These are phyloP conservation scores for Kernera saxatilis DNA, from an alignment of 345 rosid genomes.

Conservation along the genomic window DNA sequence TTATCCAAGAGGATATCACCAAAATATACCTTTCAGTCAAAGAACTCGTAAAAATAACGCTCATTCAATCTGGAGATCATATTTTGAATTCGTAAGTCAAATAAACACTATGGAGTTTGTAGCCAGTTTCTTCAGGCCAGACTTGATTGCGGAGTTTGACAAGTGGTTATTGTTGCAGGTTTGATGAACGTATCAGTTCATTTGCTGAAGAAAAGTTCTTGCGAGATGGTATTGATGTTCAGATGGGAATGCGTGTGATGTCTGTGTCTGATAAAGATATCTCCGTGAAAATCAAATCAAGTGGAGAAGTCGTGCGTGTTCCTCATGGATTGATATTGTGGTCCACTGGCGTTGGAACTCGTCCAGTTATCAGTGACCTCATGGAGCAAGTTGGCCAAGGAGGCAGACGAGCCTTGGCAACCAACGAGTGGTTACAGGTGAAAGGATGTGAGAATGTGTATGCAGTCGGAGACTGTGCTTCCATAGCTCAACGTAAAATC, in stretches of 20 bases:
- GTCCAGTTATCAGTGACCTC: conserved; percentile 68
- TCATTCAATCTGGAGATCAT: conserved; percentile 96
- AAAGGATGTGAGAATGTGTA: conserved; percentile 75
- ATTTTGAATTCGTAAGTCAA: conserved; percentile 69
- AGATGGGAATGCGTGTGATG: conserved; percentile 77
- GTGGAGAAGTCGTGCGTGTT: conserved; percentile 47
- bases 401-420: conserved; percentile 63
- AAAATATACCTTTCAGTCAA: conserved; percentile 66
- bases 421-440: conserved; percentile 88
- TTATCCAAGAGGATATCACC: conserved; percentile 61
- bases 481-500: conserved; percentile 82
- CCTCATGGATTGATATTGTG: conserved; percentile 90
- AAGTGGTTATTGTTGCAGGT: conserved; percentile 37
- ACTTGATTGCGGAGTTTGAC: not conserved
- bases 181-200: conserved; percentile 83
- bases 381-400: conserved; percentile 93
- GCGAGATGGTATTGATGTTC: conserved; percentile 82
- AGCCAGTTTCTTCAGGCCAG: not conserved
- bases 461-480: conserved; percentile 95
- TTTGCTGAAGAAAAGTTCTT: conserved; percentile 81
- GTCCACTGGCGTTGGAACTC: conserved; percentile 91
- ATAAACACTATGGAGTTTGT: not conserved
- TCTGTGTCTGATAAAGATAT: conserved; percentile 69
- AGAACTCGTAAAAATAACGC: conserved; percentile 63
- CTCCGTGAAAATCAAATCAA: conserved; percentile 58